Base-by-base conservation (phyloP, 192 early-diverging fungal genomes). In the Umbelopsis vinacea region DNA sequence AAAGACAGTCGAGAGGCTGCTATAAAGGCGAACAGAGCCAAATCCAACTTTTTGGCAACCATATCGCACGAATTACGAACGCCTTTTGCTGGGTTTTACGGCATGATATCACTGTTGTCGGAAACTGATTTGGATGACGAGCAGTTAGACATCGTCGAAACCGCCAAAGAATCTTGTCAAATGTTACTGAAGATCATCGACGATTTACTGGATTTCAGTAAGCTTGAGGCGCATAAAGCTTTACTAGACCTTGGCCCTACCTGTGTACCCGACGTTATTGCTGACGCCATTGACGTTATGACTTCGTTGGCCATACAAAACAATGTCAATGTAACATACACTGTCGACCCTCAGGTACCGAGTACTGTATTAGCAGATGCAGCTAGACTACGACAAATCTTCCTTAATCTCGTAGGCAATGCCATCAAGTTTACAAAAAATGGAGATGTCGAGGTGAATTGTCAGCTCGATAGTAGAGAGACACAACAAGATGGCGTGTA, bases 51-150 rank as follows among this genome's bases (percentile, higher is more conserved):
- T 71, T 79, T 94, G 55, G 90, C 92, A 8, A 92, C 88, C 57
- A 91, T 92, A 85, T 89, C 87, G 24, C 93, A 94, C 70, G 93
- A 94, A 71, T 79, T 91, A 55, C 89, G 92, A 22, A 94, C 92
- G 71, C 85, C 85, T 0, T 86, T 86, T 48, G 82, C 82, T 47
- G 85, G 85, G 35, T 86, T 86, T 55, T 81, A 84, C 68, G 85
- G 82, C 35, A 86, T 86, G 85, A 70, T 86, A 29, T 82, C 81
- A 0, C 55, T 86, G n/a, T 48, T 86, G 21, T 76, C 80, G 11
- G 83, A 86, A 70, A 84, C 85, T 2, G 63, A 63, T 7, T 52
- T 86, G 35, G 82, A 86, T 67, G 82, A 74, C 6, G 85, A 29
- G 29, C 29, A 29, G 29, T 29, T 29, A 3, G 29, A 29, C 3